These are phyloP conservation scores for Ephemerocybe angulata DNA, from an alignment of 768 basidiomycete genomes.

Conservation along the genomic window DNA sequence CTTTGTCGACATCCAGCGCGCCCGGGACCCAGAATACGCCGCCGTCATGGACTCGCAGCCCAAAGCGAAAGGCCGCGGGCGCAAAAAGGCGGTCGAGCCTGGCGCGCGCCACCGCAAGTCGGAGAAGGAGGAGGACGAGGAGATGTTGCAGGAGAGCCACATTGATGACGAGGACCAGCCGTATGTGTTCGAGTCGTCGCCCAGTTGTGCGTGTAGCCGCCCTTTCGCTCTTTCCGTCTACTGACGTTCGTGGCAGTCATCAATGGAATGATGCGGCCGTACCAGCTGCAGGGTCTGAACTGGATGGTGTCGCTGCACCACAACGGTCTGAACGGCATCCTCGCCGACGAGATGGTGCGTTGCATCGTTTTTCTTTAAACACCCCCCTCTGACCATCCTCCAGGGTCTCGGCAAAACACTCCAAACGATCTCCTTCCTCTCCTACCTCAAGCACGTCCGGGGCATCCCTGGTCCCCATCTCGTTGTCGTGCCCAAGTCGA, in stretches of 20 bases:
- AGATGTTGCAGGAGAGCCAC: constrained; percentile 85
- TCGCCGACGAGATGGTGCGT: constrained; percentile 91
- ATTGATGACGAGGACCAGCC: constrained; percentile 83
- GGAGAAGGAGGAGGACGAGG: constrained; percentile 98
- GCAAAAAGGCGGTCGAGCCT: constrained; percentile 76
- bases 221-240: neutral
- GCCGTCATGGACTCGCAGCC: constrained; percentile 83
- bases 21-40: constrained; percentile 91
- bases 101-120: constrained; percentile 86
- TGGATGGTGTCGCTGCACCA: constrained; percentile 98
- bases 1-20: constrained; percentile 95
- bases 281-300: constrained; percentile 93
- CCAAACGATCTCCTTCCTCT: constrained; percentile 95
- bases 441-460: constrained; percentile 86
- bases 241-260: constrained; percentile 54
- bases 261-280: constrained; percentile 84
- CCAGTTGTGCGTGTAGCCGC: constrained; percentile 61
- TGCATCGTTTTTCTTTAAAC: constrained; percentile 1
- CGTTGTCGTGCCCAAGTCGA: constrained; percentile 97
- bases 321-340: constrained; percentile 94
- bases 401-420: constrained; percentile 97
- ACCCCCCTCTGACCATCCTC: neutral
- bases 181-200: constrained; percentile 92
- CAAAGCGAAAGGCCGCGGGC: constrained; percentile 78
- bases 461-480: constrained; percentile 81